A percentile compares a stretch with the other conserved stretches of the same genome.
These are phyloP conservation scores for Coelastrella sp. DNA, from an alignment of 139 green algal species.

Conservation along the genomic window DNA sequence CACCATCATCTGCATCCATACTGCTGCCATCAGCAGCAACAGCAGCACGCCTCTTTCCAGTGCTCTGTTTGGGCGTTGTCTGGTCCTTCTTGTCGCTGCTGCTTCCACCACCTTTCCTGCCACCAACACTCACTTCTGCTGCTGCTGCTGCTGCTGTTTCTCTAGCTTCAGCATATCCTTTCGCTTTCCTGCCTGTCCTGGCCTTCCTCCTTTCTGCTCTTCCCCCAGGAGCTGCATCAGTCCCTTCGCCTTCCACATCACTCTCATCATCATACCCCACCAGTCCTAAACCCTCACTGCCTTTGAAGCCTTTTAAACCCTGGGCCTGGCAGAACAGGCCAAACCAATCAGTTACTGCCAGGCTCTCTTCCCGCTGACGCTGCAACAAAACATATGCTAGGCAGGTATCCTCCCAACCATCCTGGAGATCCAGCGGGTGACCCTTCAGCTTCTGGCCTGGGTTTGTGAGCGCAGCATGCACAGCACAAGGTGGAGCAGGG, in stretches of 20 bases:
- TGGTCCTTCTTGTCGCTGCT: not conserved
- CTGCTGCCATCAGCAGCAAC: constrained; percentile 1
- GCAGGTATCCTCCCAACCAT: constrained; percentile 39
- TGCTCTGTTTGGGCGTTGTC: not conserved
- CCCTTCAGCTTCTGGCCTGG: not conserved
- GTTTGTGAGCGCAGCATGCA: constrained; percentile 29
- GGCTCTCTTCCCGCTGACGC: constrained; percentile 6
- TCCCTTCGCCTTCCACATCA: not conserved
- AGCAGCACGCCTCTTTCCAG: not conserved
- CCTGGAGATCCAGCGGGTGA: not conserved
- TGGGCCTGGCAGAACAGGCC: constrained; percentile 32
- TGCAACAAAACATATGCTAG: constrained; percentile 39
- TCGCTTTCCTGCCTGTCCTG: constrained; percentile 3
- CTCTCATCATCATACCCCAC: not conserved
- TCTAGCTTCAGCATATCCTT: constrained; percentile 20
- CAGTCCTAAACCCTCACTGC: not conserved
- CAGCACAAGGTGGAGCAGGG: not conserved
- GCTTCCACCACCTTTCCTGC: not conserved
- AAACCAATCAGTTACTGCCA: constrained; percentile 46
- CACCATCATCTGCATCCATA: not conserved
- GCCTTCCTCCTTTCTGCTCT: not conserved
- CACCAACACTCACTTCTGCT: not conserved
- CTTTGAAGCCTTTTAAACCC: not conserved
- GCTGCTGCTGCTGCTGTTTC: constrained; percentile 11
- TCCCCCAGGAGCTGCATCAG: not conserved